These are phyloP conservation scores for Salix purpurea DNA, from an alignment of 345 rosid genomes.

Conservation along the genomic window DNA sequence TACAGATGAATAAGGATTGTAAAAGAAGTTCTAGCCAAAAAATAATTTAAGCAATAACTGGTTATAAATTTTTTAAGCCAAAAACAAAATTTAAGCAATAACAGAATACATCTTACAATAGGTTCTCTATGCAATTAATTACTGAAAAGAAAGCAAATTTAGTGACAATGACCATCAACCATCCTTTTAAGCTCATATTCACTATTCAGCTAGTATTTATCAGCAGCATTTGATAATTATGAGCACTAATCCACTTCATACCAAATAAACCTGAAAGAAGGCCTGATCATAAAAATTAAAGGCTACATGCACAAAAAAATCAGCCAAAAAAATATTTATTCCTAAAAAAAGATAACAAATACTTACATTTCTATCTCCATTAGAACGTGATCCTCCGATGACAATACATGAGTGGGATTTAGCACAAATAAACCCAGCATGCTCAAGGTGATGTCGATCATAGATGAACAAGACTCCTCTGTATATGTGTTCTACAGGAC, in stretches of 20 bases:
- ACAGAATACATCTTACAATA: neutral
- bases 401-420: conserved; percentile 65
- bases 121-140: neutral
- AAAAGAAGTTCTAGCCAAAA: neutral
- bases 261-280: neutral
- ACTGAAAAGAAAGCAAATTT: neutral
- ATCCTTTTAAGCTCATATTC: neutral
- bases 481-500: conserved; percentile 85
- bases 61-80: neutral
- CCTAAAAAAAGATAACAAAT: neutral
- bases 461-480: conserved; percentile 67
- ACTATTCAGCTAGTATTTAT: neutral
- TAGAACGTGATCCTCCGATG: conserved; percentile 80
- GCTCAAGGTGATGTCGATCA: conserved; percentile 95
- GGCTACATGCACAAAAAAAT: neutral
- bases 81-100: neutral
- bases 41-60: neutral
- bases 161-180: neutral
- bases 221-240: neutral
- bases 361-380: conserved; percentile 66
- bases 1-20: neutral
- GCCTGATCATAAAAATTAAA: neutral
- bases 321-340: neutral
- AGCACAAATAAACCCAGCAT: conserved; percentile 92
- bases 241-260: neutral